Evolutionary conservation across 2,329 filamentous ascomycete genomes (phyloP), one percentile per base, ranked within the genome.

Genomic region (Paecilomyces sp.): DNA sequence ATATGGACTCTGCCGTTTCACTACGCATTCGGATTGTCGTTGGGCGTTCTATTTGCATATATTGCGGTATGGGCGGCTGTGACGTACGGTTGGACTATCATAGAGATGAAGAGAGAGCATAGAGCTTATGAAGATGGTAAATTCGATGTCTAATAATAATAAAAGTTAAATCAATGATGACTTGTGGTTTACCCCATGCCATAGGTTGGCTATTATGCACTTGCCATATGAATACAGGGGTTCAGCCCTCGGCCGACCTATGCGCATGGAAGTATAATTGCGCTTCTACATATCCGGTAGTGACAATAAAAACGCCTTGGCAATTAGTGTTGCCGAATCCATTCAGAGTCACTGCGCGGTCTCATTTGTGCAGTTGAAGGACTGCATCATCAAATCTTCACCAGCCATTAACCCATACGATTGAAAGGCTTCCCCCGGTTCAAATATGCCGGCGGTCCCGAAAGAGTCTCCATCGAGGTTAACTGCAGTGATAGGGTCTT

Each of bases 21-120:
- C 41, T 47, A 47, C 7, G 53, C 24, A 58, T 33, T 28, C 41
- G 53, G 15, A 62, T 34, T 36, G 63, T n/a, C 8, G 47, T 57
- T n/a, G 58, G 63, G 3, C 57, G 33, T 31, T 63, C 57, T 9
- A 60, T 25, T 13, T 11, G 25, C 31, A 18, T 47, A 47, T 22
- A 47, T 47, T 47, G n/a, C 5, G n/a, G 18, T 47, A 7, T 47
- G 41, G 41, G 41, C 41, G 41, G 41, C 15, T 9, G 41, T 47
- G n/a, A 47, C 41, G 7, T 47, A 47, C 8, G n/a, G n/a, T 47
- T 47, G 41, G 41, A 47, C 41, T 6, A 18, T 18, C 7, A 18
- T 47, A 47, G 41, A 47, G 41, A 47, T 47, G 41, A 47, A 47
- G 18, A n/a, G 41, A 47, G 41, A 47, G 41, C 41, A 47, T 47